Evolutionary conservation across 148 eudicot genomes (phyloP).

Genomic region (Camellia japonica): DNA sequence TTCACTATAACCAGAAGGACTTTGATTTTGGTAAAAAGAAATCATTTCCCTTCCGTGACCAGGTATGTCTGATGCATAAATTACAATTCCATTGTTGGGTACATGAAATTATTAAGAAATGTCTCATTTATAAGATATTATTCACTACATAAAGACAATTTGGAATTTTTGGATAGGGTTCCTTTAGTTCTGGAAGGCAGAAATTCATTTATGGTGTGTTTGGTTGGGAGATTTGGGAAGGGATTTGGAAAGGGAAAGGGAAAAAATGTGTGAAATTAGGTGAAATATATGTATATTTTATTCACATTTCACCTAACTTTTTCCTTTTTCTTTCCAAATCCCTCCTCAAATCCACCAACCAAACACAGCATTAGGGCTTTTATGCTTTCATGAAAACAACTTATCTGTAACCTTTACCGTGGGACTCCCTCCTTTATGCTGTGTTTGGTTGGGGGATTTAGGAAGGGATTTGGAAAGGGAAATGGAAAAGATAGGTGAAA

Average conservation of each 20-base stretch:
- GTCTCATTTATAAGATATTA: neutral
- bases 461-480: no score
- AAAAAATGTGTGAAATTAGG: no score
- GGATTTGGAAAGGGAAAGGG: no score
- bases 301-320: no score
- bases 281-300: no score
- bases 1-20: conserved; percentile 89
- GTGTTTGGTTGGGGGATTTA: no score
- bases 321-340: no score
- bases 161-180: neutral
- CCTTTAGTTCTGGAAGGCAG: neutral
- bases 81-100: neutral
- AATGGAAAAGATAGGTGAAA: no score
- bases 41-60: conserved; percentile 97
- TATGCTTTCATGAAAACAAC: neutral
- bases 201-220: neutral
- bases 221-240: no score
- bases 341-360: neutral
- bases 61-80: conserved; percentile 45
- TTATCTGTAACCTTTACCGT: neutral
- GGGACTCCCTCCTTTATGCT: neutral
- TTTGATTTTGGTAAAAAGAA: conserved; percentile 97
- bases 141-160: neutral
- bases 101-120: neutral
- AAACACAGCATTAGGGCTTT: no score